Conservation (phyloP, 169 alveolate species). For the Eimeria sp. region DNA sequence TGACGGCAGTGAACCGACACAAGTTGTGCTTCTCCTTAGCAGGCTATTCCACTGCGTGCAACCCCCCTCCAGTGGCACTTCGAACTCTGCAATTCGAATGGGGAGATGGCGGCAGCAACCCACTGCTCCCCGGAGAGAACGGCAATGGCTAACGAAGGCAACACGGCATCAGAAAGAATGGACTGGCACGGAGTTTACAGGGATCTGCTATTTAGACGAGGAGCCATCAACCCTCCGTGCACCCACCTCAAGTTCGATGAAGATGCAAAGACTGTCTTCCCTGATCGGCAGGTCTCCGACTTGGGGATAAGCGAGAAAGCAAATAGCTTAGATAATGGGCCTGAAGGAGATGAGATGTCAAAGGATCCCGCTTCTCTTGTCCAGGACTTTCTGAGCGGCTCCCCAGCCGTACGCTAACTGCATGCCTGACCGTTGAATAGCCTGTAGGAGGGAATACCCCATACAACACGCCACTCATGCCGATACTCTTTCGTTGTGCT, state of each 20-base stretch:
- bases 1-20: background rate
- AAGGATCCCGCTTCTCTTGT: constrained; percentile 5
- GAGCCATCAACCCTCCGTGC: constrained; percentile 59
- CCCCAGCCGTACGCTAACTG: constrained; percentile 1
- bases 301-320: background rate
- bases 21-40: background rate
- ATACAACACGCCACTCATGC: background rate
- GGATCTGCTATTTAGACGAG: constrained; percentile 33
- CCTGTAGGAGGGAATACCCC: background rate
- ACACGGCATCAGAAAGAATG: background rate
- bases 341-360: background rate
- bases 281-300: background rate
- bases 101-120: constrained; percentile 3
- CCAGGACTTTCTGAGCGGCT: constrained; percentile 63
- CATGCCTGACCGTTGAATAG: background rate
- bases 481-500: background rate
- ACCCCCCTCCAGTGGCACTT: background rate
- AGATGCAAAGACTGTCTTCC: background rate
- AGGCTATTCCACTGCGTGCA: background rate
- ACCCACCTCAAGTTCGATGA: background rate
- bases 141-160: background rate
- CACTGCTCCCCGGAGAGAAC: background rate
- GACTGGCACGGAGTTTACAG: constrained; percentile 72
- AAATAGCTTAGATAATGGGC: background rate
- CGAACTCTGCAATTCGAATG: background rate